These are phyloP conservation scores for Suillus lakei DNA, from an alignment of 768 basidiomycete species.

Conservation along the genomic window DNA sequence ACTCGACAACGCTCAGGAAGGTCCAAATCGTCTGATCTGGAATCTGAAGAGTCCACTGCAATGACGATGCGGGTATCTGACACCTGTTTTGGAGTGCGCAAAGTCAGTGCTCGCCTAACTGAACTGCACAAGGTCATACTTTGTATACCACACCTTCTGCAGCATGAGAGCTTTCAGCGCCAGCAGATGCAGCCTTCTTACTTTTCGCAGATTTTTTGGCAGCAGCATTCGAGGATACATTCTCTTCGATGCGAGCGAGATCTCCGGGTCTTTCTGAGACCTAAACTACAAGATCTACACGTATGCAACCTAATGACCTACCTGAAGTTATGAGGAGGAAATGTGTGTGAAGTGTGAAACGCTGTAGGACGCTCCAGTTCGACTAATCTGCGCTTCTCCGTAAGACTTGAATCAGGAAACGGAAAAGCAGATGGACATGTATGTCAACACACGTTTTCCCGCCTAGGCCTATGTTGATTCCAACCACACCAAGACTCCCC, in stretches of 20 bases:
- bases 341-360: slow-evolving; percentile 68
- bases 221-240: slow-evolving; percentile 47
- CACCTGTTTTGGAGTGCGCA: slow-evolving; percentile 49
- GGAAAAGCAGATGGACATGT: not conserved
- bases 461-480: slow-evolving; percentile 84
- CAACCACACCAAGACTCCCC: slow-evolving; percentile 69
- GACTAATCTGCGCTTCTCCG: slow-evolving; percentile 66
- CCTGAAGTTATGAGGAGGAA: slow-evolving; percentile 91
- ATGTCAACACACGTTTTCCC: slow-evolving; percentile 76
- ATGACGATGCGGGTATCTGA: slow-evolving; percentile 83
- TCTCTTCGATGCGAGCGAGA: slow-evolving; percentile 82
- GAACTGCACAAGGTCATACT: slow-evolving; percentile 39
- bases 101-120: not conserved
- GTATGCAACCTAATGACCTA: slow-evolving; percentile 32
- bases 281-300: not conserved
- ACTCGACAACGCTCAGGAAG: slow-evolving; percentile 85
- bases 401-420: slow-evolving; percentile 21
- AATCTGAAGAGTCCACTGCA: slow-evolving; percentile 71
- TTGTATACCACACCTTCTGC: slow-evolving; percentile 89
- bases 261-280: slow-evolving; percentile 73
- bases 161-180: slow-evolving; percentile 39
- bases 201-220: slow-evolving; percentile 47
- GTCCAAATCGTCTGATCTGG: slow-evolving; percentile 67
- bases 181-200: slow-evolving; percentile 43
- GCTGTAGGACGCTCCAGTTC: slow-evolving; percentile 86